Evolutionary conservation across 83 land plant genomes (phyloP).

Genomic region (Diphasiastrum complanatum): DNA sequence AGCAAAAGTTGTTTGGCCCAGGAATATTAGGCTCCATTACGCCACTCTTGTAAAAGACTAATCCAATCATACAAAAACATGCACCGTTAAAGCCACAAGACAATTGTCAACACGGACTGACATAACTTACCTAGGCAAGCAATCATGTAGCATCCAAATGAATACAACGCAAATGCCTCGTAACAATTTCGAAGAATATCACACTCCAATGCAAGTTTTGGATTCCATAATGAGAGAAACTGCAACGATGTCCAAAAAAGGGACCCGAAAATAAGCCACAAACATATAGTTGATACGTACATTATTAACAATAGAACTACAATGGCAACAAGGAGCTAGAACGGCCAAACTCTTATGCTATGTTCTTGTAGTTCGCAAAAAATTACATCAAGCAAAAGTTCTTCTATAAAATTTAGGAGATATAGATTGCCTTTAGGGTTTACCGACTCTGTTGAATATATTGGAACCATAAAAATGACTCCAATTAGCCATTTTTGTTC

Average conservation of each 20-base stretch:
- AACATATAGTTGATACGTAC: not conserved
- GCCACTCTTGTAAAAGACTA: not conserved
- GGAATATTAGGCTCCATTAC: too few species aligned
- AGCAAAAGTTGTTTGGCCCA: too few species aligned
- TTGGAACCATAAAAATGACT: slow-evolving; percentile 78
- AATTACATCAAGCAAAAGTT: not conserved
- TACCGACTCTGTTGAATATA: slow-evolving; percentile 74
- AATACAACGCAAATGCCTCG: slow-evolving; percentile 27
- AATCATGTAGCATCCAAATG: slow-evolving; percentile 25
- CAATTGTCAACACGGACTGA: not conserved
- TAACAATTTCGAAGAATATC: slow-evolving; percentile 21
- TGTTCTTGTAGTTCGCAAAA: not conserved
- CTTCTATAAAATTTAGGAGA: not conserved
- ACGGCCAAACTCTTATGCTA: too few species aligned
- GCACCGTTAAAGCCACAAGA: not conserved
- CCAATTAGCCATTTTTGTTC: slow-evolving; percentile 87
- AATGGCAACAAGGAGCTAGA: too few species aligned
- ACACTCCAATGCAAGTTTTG: not conserved
- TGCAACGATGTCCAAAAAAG: slow-evolving; percentile 3
- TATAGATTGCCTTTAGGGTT: slow-evolving; percentile 1
- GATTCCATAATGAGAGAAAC: slow-evolving; percentile 14
- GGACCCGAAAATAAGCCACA: not conserved
- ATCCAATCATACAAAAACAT: not conserved
- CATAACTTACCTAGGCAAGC: slow-evolving; percentile 19
- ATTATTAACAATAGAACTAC: not conserved